Conservation (phyloP, 805 yeast genomes). For the Candida maris region DNA sequence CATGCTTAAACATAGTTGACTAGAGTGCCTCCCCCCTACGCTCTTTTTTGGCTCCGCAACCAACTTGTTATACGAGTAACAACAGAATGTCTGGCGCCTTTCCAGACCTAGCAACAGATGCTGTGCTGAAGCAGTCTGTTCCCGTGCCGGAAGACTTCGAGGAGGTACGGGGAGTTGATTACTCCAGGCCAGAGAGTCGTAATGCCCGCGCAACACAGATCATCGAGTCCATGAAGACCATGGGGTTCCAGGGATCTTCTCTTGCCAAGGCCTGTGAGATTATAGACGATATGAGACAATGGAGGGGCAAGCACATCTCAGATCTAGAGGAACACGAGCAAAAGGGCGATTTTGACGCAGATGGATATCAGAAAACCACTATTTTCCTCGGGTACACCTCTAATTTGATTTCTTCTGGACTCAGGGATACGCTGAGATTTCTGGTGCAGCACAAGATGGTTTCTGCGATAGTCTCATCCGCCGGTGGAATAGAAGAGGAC, state of each 20-base stretch:
- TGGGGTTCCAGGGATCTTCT: constrained; percentile 97
- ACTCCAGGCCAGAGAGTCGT: constrained; percentile 69
- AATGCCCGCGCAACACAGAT: constrained; percentile 79
- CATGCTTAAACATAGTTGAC: too few relatives aligned
- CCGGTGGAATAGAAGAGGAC: constrained; percentile 98
- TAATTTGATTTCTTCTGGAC: constrained; percentile 89
- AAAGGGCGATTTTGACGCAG: constrained; percentile 73
- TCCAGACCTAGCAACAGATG: constrained; percentile 82
- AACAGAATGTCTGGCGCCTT: constrained; percentile 33
- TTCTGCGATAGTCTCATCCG: constrained; percentile 92
- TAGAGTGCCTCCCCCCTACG: too few relatives aligned
- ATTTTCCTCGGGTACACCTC: constrained; percentile 96
- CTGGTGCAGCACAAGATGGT: constrained; percentile 93
- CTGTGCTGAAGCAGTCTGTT: constrained; percentile 81
- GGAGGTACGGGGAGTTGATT: constrained; percentile 85
- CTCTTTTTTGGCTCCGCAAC: too few relatives aligned
- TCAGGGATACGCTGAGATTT: constrained; percentile 84
- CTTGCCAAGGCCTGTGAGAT: constrained; percentile 88
- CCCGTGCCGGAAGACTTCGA: constrained; percentile 81
- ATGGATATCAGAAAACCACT: constrained; percentile 79
- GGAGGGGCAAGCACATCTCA: constrained; percentile 82
- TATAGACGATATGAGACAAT: constrained; percentile 83
- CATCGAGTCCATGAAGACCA: constrained; percentile 77
- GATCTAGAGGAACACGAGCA: constrained; percentile 65
- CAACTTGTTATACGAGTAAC: too few relatives aligned